Evolutionary conservation across 306 rosid species (phyloP), one percentile per base, ranked within the genome.

Genomic region (Citrullus mucosospermus): DNA sequence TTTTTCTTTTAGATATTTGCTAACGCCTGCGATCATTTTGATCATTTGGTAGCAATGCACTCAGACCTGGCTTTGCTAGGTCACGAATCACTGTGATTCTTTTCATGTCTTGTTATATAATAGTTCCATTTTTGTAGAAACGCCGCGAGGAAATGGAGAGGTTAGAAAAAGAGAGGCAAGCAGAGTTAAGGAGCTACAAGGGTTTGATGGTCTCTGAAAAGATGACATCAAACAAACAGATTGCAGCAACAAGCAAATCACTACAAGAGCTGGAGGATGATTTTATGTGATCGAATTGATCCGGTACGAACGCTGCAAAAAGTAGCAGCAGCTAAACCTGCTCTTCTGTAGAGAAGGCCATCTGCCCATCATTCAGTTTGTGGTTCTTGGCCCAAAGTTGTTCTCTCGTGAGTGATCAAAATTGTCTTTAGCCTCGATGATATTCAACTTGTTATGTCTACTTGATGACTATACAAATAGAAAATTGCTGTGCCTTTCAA

Each of bases 201-300:
- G 97, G 96, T 71, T 83, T 94, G 88, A 94, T 94, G 97, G 92
- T 89, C n/a, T 85, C 96, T 8, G 97, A 90, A 70, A 94, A 94
- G 25, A 92, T 94, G 97, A 92, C 96, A 78, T 94, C 97, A 15
- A 94, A 94, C 90, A 94, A 94, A 80, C 85, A 90, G 71, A 84
- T 90, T 79, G 98, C 90, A 16, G 85, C 93, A 6, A 85, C 90
- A 67, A 91, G 85, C 91, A 94, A 92, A 86, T 89, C 98, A 32
- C 68, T 94, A 87, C 97, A 94, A 83, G 98, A 92, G 85, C 82
- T 94, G 82, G 98, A 94, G 84, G 98, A 94, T 2, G 98, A 94
- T 82, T 94, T 94, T 88, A 92, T 94, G 97, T 94, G 83, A 92
- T 78, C 59, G 32, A 60, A 32, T 46, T 74, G 63, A 9, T 54